These are phyloP conservation scores for Wallacemonas sp. DNA, from an alignment of 208 protist genomes.

Conservation along the genomic window DNA sequence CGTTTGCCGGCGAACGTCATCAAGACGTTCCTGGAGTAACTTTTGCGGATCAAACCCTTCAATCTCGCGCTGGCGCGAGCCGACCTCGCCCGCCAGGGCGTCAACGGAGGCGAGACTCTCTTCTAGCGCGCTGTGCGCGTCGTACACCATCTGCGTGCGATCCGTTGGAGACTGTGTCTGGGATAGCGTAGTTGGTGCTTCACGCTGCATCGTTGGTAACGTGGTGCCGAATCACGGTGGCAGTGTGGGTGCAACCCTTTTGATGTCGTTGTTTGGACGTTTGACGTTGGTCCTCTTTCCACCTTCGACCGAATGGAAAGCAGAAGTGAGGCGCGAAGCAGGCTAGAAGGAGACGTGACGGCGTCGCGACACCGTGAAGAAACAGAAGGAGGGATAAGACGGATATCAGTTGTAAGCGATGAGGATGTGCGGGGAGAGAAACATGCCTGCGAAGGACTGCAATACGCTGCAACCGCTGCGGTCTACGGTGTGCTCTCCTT, in stretches of 20 bases:
- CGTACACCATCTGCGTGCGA: not conserved
- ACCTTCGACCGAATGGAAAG: no score
- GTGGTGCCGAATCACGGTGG: constrained; percentile 11
- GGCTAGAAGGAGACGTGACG: no score
- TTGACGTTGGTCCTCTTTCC: no score
- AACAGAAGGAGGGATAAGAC: no score
- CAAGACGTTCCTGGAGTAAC: constrained; percentile 19
- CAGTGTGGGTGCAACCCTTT: constrained; percentile 12
- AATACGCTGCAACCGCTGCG: no score
- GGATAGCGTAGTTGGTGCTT: not conserved
- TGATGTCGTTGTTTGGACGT: no score
- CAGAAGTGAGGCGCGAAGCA: no score
- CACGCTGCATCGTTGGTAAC: not conserved
- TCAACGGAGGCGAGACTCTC: not conserved
- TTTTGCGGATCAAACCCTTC: constrained; percentile 38
- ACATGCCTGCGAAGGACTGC: no score
- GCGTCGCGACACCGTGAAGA: no score
- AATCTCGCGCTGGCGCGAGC: constrained; percentile 12
- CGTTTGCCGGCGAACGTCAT: constrained; percentile 22
- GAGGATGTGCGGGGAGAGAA: no score
- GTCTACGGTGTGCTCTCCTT: no score
- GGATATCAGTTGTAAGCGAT: no score
- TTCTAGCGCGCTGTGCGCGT: constrained; percentile 13
- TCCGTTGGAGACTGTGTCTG: not conserved
- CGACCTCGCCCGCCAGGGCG: not conserved